phyloP scores from a whole-genome alignment of 2,329 filamentous ascomycete genomes.

The Lecanosticta acicola region DNA sequence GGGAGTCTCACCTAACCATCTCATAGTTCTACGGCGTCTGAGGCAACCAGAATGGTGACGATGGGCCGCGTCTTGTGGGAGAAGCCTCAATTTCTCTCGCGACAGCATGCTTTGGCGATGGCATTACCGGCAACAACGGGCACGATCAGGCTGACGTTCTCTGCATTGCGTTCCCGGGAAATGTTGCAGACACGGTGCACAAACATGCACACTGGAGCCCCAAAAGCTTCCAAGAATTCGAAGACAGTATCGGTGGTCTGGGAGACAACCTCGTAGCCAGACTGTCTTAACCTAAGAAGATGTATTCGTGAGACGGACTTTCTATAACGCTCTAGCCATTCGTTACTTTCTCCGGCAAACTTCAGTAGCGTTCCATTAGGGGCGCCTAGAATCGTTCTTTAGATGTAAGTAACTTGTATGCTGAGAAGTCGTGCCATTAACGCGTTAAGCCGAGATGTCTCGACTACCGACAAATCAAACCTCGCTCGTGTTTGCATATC shows the following conservation, averaged over 20 bases:
- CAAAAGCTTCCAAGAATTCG: constrained; percentile 57
- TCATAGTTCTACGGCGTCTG: constrained; percentile 52
- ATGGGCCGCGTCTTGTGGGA: constrained; percentile 40
- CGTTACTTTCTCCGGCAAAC: too few relatives aligned
- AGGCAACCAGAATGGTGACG: constrained; percentile 57
- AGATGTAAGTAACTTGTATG: too few relatives aligned
- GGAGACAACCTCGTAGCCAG: constrained; percentile 46
- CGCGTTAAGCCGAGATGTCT: too few relatives aligned
- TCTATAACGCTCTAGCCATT: too few relatives aligned
- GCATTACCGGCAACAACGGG: constrained; percentile 53
- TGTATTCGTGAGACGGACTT: too few relatives aligned
- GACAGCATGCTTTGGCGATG: constrained; percentile 53
- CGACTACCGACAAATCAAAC: too few relatives aligned
- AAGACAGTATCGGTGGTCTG: constrained; percentile 81
- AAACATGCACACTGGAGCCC: constrained; percentile 51
- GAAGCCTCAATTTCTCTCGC: constrained; percentile 56
- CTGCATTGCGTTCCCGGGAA: constrained; percentile 56
- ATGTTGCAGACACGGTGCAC: constrained; percentile 52
- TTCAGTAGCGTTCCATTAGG: too few relatives aligned
- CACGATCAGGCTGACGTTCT: constrained; percentile 55
- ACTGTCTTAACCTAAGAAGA: not conserved
- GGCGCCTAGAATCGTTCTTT: too few relatives aligned
- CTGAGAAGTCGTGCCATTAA: too few relatives aligned
- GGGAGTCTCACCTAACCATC: not conserved
- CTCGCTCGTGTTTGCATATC: not conserved